Evolutionary conservation across 805 yeast genomes (phyloP), one percentile per base, ranked within the genome.

Genomic region (Monosporozyma aquatica): DNA sequence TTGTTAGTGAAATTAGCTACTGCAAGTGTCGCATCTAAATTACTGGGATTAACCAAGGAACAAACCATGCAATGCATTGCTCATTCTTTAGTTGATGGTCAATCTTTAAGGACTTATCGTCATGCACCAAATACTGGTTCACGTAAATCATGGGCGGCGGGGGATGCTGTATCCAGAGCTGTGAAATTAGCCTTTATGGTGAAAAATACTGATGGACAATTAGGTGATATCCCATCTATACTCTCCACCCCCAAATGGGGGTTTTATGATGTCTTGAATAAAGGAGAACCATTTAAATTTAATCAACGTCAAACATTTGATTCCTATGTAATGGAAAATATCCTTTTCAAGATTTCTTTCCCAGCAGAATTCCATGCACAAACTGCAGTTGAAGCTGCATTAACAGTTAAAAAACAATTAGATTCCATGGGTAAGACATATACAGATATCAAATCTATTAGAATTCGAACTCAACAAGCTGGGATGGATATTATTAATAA

Each of bases 321-420:
- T 30, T 69, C 76, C 3, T 76, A 76, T 52, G 81, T 76, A 13
- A 76, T 76, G 82, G 81, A 76, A 58, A 76, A 76, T 52, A 74
- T 76, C 20, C 56, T 76, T 37, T 76, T 76, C 62, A 76, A 76
- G 61, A 76, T 76, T 50, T 75, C 80, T 1, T 76, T 69, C 66
- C 81, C 81, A 13, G 82, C 82, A 28, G 82, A 76, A 55, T 76
- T 76, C 59, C 82, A 76, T 55, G 79, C 80, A 8, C 82, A 76
- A 59, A 75, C 81, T 26, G 81, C 81, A 8, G 80, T 68, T 27
- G 82, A 76, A 54, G 77, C 77, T 18, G 74, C 81, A 25, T 53
- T 76, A 58, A 68, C 65, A 11, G 62, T 71, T 11, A 64, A 71
- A 52, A 47, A 52, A 28, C 50, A 56, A 40, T 59, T 76, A 47